phyloP scores from a whole-genome alignment of 2,329 filamentous ascomycete species.

The Hymenoscyphus infarciens region DNA sequence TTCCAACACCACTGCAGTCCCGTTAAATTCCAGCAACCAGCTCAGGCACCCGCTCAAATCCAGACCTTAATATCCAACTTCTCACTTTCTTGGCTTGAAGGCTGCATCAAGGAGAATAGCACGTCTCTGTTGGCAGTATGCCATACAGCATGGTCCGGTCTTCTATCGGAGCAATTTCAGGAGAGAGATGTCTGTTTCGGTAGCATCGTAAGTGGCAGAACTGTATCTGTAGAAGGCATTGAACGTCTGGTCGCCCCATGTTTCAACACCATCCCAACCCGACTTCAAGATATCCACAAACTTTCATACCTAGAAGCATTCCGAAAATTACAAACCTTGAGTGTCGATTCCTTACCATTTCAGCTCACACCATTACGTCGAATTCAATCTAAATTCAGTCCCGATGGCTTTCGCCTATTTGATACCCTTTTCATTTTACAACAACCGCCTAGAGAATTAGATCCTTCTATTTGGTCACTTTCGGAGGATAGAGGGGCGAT shows the following conservation, averaged over 20 bases:
- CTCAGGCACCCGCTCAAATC: slow-evolving; percentile 5
- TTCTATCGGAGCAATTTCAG: slow-evolving; percentile 55
- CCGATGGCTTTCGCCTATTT: slow-evolving; percentile 58
- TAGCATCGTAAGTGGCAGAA: slow-evolving; percentile 77
- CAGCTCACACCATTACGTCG: slow-evolving; percentile 73
- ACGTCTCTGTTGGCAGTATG: slow-evolving; percentile 63
- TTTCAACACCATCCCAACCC: slow-evolving; percentile 82
- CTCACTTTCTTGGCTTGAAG: slow-evolving; percentile 41
- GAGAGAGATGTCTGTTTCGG: slow-evolving; percentile 76
- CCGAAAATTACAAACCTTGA: slow-evolving; percentile 41
- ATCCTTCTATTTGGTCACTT: slow-evolving; percentile 53
- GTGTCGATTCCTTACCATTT: slow-evolving; percentile 58
- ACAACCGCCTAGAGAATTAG: slow-evolving; percentile 55
- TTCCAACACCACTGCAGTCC: slow-evolving; percentile 27
- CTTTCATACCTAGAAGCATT: slow-evolving; percentile 35
- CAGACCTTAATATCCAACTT: slow-evolving; percentile 14
- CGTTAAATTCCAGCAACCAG: slow-evolving; percentile 25
- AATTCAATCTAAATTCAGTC: slow-evolving; percentile 55
- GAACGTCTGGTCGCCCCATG: slow-evolving; percentile 80
- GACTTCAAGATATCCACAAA: slow-evolving; percentile 58
- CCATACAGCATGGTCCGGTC: slow-evolving; percentile 69
- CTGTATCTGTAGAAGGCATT: slow-evolving; percentile 60
- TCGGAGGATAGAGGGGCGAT: slow-evolving; percentile 59
- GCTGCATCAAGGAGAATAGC: slow-evolving; percentile 48
- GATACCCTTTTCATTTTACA: slow-evolving; percentile 81